Evolutionary conservation across 768 basidiomycete genomes (phyloP).

Genomic region (Asterophora lycoperdoides): DNA sequence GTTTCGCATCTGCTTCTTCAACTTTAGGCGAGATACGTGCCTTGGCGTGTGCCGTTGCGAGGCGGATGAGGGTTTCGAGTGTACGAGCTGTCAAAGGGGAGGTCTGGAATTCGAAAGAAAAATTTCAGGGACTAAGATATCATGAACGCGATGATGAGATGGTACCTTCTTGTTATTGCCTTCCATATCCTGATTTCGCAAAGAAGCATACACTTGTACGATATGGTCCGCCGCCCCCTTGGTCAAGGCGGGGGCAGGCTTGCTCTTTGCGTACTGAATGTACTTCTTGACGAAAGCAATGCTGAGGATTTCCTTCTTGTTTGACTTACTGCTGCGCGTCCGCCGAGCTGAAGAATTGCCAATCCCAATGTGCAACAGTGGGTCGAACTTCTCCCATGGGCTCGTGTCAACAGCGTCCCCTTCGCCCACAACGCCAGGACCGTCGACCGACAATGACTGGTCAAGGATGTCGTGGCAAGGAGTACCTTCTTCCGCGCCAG

Average conservation of each 20-base stretch:
- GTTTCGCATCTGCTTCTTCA: constrained; percentile 77
- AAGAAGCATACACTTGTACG: constrained; percentile 83
- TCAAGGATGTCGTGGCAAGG: constrained; percentile 84
- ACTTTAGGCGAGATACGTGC: constrained; percentile 85
- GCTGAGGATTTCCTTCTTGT: constrained; percentile 81
- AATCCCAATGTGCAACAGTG: constrained; percentile 86
- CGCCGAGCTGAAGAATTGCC: constrained; percentile 44
- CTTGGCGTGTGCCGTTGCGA: constrained; percentile 97
- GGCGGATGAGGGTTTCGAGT: constrained; percentile 95
- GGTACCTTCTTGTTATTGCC: constrained; percentile 81
- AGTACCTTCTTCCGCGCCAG: constrained; percentile 94
- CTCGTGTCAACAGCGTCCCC: constrained; percentile 63
- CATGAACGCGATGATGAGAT: constrained; percentile 2
- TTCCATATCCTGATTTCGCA: constrained; percentile 90
- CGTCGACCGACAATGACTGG: constrained; percentile 86
- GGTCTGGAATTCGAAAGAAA: constrained; percentile 52
- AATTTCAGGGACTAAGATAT: constrained; percentile 6
- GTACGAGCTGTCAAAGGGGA: constrained; percentile 97
- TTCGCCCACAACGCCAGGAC: constrained; percentile 53
- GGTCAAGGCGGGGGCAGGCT: constrained; percentile 78
- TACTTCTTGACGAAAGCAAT: constrained; percentile 98
- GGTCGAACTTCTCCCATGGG: constrained; percentile 96
- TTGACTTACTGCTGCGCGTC: constrained; percentile 53
- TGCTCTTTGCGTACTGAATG: constrained; percentile 94
- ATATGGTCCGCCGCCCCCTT: constrained; percentile 95